A percentile compares a stretch with the other conserved stretches of the same genome.
These are phyloP conservation scores for Alternaria arborescens DNA, from an alignment of 2,329 filamentous ascomycete species.

Conservation along the genomic window DNA sequence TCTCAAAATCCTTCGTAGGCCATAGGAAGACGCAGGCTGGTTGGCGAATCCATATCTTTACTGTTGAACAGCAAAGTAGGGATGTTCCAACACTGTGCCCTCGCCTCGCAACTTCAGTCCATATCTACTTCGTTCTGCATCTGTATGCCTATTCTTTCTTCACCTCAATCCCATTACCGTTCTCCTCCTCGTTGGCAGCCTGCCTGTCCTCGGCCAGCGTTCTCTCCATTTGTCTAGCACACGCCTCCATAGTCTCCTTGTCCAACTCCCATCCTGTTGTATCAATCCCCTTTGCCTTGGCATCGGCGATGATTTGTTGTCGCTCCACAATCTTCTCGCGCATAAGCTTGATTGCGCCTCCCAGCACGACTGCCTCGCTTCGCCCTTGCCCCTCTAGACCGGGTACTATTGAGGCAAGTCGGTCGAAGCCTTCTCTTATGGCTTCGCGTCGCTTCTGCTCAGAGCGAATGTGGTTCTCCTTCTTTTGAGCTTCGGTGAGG, in stretches of 20 bases:
- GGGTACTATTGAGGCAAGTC: conserved; percentile 80
- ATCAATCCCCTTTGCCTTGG: conserved; percentile 47
- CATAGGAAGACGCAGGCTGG: neutral
- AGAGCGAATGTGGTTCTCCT: conserved; percentile 76
- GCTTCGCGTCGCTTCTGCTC: conserved; percentile 73
- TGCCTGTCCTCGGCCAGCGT: conserved; percentile 31
- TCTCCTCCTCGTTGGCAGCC: conserved; percentile 13
- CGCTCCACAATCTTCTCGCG: conserved; percentile 52
- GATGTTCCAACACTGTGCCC: neutral
- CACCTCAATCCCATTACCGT: conserved; percentile 14
- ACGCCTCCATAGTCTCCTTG: conserved; percentile 39
- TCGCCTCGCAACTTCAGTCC: neutral
- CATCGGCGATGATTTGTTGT: conserved; percentile 47
- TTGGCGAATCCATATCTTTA: neutral
- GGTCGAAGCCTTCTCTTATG: conserved; percentile 85
- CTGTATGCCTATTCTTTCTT: conserved; percentile 13
- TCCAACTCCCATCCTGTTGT: conserved; percentile 44
- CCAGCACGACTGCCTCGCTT: conserved; percentile 85
- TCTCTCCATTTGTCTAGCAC: conserved; percentile 38
- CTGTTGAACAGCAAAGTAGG: neutral
- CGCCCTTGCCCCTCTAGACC: conserved; percentile 83
- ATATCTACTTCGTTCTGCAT: neutral
- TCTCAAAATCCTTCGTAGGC: neutral
- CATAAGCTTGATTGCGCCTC: conserved; percentile 58
- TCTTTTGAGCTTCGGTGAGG: conserved; percentile 75